A percentile compares a stretch with the other conserved stretches of the same genome.
phyloP scores from a whole-genome alignment of 2,329 filamentous ascomycete species.

The Magnaporthiopsis rhizophila region DNA sequence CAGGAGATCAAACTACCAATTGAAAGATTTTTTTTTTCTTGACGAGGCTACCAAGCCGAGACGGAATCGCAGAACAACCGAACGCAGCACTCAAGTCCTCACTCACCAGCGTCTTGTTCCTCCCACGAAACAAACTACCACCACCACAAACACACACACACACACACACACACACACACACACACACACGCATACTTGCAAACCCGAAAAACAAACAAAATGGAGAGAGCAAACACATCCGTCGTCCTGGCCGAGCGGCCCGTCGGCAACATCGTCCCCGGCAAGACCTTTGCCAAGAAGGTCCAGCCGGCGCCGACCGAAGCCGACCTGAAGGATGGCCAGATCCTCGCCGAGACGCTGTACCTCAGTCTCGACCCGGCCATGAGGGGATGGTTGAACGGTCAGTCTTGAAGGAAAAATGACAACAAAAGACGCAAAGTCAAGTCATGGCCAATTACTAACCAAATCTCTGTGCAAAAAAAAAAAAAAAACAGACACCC shows the following conservation, averaged over 20 bases:
- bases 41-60: too few species aligned
- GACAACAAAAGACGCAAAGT: too few species aligned
- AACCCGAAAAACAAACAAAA: background rate
- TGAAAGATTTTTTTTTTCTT: too few species aligned
- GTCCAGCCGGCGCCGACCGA: slow-evolving; percentile 41
- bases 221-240: slow-evolving; percentile 17
- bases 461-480: background rate
- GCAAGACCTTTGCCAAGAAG: slow-evolving; percentile 54
- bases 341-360: slow-evolving; percentile 40
- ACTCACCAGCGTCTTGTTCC: too few species aligned
- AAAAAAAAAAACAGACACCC: slow-evolving; percentile 11
- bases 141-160: too few species aligned
- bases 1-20: too few species aligned
- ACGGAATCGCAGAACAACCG: too few species aligned
- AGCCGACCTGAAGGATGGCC: slow-evolving; percentile 39
- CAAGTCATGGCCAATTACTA: background rate
- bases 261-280: slow-evolving; percentile 50
- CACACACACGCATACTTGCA: background rate
- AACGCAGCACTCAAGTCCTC: too few species aligned
- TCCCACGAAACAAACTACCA: background rate
- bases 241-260: slow-evolving; percentile 59
- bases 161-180: background rate
- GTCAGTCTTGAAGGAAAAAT: slow-evolving; percentile 10
- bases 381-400: slow-evolving; percentile 55
- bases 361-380: slow-evolving; percentile 56